Evolutionary conservation across 176 grass and related monocot species (phyloP).

Genomic region (Avena sativa): DNA sequence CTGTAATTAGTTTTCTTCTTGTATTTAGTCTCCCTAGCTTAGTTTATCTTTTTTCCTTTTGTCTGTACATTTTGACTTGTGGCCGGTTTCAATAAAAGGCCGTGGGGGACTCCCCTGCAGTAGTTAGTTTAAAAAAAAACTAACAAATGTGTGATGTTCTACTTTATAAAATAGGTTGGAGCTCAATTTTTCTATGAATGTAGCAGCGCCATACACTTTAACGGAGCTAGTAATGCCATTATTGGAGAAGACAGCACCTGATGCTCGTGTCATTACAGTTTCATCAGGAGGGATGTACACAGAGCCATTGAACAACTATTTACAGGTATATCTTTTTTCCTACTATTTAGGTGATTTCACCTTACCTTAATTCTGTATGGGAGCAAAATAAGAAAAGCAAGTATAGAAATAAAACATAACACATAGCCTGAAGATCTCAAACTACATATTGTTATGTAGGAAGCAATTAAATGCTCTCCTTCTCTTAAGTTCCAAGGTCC

Average conservation of each 20-base stretch:
- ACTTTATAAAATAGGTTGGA: conserved; percentile 56
- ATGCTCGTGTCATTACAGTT: conserved; percentile 86
- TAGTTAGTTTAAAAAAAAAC: too few species aligned
- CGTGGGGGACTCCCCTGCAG: too few species aligned
- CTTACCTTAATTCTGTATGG: not conserved
- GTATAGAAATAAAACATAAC: not conserved
- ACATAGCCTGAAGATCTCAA: not conserved
- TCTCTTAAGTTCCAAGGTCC: not conserved
- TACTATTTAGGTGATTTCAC: not conserved
- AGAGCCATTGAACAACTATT: conserved; percentile 68
- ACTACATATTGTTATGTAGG: not conserved
- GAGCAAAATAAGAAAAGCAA: not conserved
- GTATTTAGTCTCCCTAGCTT: too few species aligned
- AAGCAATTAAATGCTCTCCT: not conserved
- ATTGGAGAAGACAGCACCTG: conserved; percentile 79
- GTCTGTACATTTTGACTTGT: too few species aligned
- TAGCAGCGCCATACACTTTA: conserved; percentile 80
- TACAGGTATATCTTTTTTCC: conserved; percentile 52
- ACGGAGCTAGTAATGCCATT: conserved; percentile 78
- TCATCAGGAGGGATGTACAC: conserved; percentile 93
- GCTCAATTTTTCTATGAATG: conserved; percentile 91
- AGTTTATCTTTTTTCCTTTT: not conserved
- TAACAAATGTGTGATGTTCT: not conserved
- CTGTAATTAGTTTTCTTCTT: too few species aligned
- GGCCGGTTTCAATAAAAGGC: too few species aligned